phyloP scores from a whole-genome alignment of 805 yeast species.

The Lachancea dasiensis region DNA sequence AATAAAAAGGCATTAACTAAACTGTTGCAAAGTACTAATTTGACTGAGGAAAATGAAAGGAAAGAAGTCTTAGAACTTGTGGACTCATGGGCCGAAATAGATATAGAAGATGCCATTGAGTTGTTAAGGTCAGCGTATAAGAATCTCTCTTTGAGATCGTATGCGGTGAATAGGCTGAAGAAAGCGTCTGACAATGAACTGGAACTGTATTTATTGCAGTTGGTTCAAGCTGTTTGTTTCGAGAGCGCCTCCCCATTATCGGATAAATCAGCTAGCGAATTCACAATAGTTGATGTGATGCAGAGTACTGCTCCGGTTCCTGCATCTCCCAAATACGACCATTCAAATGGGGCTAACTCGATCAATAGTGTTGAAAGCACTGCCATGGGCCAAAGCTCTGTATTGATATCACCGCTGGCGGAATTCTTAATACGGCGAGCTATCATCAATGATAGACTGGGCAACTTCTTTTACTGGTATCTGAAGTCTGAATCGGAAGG shows the following conservation, averaged over 20 bases:
- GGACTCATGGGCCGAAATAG: slow-evolving; percentile 67
- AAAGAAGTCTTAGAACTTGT: slow-evolving; percentile 70
- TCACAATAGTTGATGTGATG: slow-evolving; percentile 35
- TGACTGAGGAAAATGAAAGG: slow-evolving; percentile 80
- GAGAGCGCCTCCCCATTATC: slow-evolving; percentile 40
- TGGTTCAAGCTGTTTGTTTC: slow-evolving; percentile 86
- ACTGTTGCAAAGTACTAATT: slow-evolving; percentile 78
- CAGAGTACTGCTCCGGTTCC: slow-evolving; percentile 23
- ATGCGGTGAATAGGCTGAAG: slow-evolving; percentile 80
- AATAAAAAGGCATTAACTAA: slow-evolving; percentile 68
- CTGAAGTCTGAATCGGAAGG: slow-evolving; percentile 83
- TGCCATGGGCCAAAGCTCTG: slow-evolving; percentile 18
- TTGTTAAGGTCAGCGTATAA: slow-evolving; percentile 72
- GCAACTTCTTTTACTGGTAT: slow-evolving; percentile 88
- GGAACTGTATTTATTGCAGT: slow-evolving; percentile 74
- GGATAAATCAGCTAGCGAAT: slow-evolving; percentile 32
- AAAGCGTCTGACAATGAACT: slow-evolving; percentile 77
- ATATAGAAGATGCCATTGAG: slow-evolving; percentile 81
- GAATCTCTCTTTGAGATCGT: slow-evolving; percentile 67
- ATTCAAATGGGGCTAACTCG: slow-evolving; percentile 12
- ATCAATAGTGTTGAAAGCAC: slow-evolving; percentile 10
- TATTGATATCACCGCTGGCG: slow-evolving; percentile 54
- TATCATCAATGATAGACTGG: slow-evolving; percentile 55
- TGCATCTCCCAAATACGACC: slow-evolving; percentile 1
- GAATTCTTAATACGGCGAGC: slow-evolving; percentile 72